Base-by-base conservation (phyloP, 169 alveolate genomes). In the Condylostoma magnum region DNA sequence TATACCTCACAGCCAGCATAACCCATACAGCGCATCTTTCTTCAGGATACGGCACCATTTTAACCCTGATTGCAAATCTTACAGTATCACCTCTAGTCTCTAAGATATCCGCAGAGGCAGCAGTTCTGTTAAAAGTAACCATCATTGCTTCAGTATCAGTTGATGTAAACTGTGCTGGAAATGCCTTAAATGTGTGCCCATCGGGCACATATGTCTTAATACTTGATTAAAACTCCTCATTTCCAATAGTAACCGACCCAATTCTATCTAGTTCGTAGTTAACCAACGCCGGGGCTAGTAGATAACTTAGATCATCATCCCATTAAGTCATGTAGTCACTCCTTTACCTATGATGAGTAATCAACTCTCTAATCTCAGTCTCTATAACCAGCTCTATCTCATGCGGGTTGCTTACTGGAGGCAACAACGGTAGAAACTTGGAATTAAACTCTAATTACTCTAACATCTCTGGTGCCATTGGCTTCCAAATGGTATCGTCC, bases 131-230 rank as follows among this genome's bases (percentile, higher is more conserved):
- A 10, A 84, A 41, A 53, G 50, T 58, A 12, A 28, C 50, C 15
- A 84, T 47, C 69, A 84, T 84, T 31, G 75, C 65, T 25, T 74
- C 76, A 43, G 74, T 37, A 25, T 76, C 79, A 31, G 53, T 44
- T 20, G 76, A 82, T 20, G 51, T 65, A 65, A 80, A 60, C 46
- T 80, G 76, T 27, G 75, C 60, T 4, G 92, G 92, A 51, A 72
- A 77, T 30, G 89, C 92, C 73, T 85, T 85, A 54, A 85, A 85
- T 1, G 88, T 77, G 48, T 80, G 88, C 22, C 92, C 92, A 73
- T 80, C 89, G 10, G 86, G 87, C 27, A 85, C 86, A 69, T 74
- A 38, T 28, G 70, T 57, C 48, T 85, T 80, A 36, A 85, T 73
- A 30, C 82, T 51, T 30, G 63, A 41, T 58, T 79, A 43, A 77